Conservation (phyloP, 2,329 filamentous ascomycete genomes). For the Aspergillus vadensis region DNA sequence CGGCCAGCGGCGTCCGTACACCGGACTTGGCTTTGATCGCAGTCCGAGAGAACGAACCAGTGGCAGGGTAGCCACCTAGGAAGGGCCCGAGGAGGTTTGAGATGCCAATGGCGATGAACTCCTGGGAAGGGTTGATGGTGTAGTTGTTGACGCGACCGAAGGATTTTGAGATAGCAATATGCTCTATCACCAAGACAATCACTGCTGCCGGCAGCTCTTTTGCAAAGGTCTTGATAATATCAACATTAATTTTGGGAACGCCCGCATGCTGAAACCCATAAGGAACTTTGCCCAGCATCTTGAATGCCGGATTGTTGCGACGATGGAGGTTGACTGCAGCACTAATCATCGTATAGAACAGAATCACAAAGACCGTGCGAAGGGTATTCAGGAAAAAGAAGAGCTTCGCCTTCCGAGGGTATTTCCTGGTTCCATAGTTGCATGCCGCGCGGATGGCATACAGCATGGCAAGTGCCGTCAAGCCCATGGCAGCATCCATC, state of each 20-base stretch:
- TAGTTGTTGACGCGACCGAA: slow-evolving; percentile 96
- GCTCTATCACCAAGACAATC: slow-evolving; percentile 91
- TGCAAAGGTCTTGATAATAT: slow-evolving; percentile 69
- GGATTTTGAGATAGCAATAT: slow-evolving; percentile 94
- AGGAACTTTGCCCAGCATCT: slow-evolving; percentile 74
- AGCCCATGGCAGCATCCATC: slow-evolving; percentile 82
- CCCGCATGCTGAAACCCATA: slow-evolving; percentile 81
- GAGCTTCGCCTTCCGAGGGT: slow-evolving; percentile 68
- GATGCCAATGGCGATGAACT: slow-evolving; percentile 89
- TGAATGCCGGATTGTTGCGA: slow-evolving; percentile 66
- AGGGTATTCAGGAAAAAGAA: slow-evolving; percentile 92
- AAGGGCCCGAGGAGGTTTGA: slow-evolving; percentile 88
- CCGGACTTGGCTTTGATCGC: slow-evolving; percentile 96
- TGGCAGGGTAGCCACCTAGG: slow-evolving; percentile 85
- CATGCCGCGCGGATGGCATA: slow-evolving; percentile 73
- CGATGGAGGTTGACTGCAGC: slow-evolving; percentile 77
- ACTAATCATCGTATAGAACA: slow-evolving; percentile 89
- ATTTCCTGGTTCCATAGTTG: slow-evolving; percentile 66
- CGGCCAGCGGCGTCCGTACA: slow-evolving; percentile 84
- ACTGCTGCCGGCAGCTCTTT: slow-evolving; percentile 78
- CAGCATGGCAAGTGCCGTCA: slow-evolving; percentile 77
- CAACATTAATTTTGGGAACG: slow-evolving; percentile 67
- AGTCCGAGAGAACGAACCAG: slow-evolving; percentile 91
- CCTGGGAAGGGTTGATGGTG: slow-evolving; percentile 89
- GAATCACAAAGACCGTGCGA: slow-evolving; percentile 85